Conservation (phyloP, 73 alveolate genomes). For the Paramecium biaurelia region DNA sequence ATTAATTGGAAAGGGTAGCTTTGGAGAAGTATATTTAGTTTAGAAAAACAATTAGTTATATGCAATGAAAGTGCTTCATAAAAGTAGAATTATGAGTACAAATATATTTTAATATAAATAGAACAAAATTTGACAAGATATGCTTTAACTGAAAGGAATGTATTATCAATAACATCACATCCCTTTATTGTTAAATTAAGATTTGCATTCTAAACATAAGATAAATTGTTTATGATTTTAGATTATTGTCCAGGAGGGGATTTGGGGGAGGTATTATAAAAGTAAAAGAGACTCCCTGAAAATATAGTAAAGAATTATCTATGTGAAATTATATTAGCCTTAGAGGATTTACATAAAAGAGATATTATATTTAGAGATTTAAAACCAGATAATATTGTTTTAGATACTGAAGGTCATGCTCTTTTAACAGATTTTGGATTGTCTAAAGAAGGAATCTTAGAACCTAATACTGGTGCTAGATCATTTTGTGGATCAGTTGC, state of each 20-base stretch:
- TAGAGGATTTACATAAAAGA: conserved; percentile 88
- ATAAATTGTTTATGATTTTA: conserved; percentile 80
- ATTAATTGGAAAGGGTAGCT: conserved; percentile 87
- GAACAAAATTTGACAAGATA: conserved; percentile 84
- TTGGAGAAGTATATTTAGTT: conserved; percentile 87
- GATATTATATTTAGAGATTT: conserved; percentile 89
- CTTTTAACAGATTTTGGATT: conserved; percentile 96
- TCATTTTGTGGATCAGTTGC: conserved; percentile 96
- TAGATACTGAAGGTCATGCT: conserved; percentile 93
- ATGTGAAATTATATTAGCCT: conserved; percentile 87
- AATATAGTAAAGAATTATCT: conserved; percentile 86
- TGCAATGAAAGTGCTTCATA: conserved; percentile 70
- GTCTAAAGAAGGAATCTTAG: conserved; percentile 91
- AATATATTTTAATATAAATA: neutral
- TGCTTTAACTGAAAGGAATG: conserved; percentile 95
- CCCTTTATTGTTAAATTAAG: conserved; percentile 87
- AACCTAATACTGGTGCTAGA: conserved; percentile 80
- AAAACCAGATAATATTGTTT: conserved; percentile 84
- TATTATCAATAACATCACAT: conserved; percentile 77
- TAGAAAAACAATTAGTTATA: conserved; percentile 71
- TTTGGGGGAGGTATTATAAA: conserved; percentile 79
- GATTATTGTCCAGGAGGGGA: conserved; percentile 97
- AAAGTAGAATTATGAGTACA: conserved; percentile 65
- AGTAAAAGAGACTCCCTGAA: conserved; percentile 85
- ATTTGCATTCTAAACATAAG: conserved; percentile 93